Percentiles rank a stretch among this genome's conserved stretches.
These are phyloP conservation scores for Pisolithus thermaeus DNA, from an alignment of 1,284 basidiomycete genomes.

Conservation along the genomic window DNA sequence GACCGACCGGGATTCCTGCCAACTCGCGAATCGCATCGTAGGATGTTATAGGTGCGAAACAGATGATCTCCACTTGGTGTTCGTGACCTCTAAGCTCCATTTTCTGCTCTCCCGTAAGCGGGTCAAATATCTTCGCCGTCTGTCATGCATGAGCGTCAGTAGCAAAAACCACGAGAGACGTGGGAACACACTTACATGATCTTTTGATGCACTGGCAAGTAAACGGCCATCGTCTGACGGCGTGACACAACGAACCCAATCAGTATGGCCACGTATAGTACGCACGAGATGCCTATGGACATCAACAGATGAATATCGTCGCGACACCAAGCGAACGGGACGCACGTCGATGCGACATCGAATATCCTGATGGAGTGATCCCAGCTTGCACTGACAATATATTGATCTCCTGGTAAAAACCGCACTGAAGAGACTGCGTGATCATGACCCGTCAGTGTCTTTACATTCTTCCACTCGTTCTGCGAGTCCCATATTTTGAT, in stretches of 20 bases:
- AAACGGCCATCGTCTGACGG: slow-evolving; percentile 75
- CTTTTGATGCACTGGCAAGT: slow-evolving; percentile 78
- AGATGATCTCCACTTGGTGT: slow-evolving; percentile 79
- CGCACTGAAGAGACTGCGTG: slow-evolving; percentile 83
- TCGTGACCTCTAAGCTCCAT: slow-evolving; percentile 85
- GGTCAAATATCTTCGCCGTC: slow-evolving; percentile 83
- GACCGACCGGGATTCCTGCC: slow-evolving; percentile 58
- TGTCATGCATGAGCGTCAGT: slow-evolving; percentile 27
- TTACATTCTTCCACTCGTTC: slow-evolving; percentile 85
- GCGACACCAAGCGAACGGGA: slow-evolving; percentile 7
- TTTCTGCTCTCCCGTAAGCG: slow-evolving; percentile 71
- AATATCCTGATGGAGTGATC: slow-evolving; percentile 85
- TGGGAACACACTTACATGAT: slow-evolving; percentile 53
- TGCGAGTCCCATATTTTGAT: slow-evolving; percentile 90
- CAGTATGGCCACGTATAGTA: slow-evolving; percentile 52
- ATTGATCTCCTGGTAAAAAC: slow-evolving; percentile 81
- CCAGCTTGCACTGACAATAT: slow-evolving; percentile 79
- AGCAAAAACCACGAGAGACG: slow-evolving; percentile 4
- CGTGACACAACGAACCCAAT: slow-evolving; percentile 58
- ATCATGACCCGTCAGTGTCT: slow-evolving; percentile 87
- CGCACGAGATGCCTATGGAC: slow-evolving; percentile 49
- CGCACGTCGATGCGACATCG: slow-evolving; percentile 79
- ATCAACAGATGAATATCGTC: slow-evolving; percentile 10
- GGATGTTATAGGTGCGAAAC: slow-evolving; percentile 73
- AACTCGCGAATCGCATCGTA: slow-evolving; percentile 77